These are phyloP conservation scores for Paraleonurus japonicus DNA, from an alignment of 257 asterid species.

Conservation along the genomic window DNA sequence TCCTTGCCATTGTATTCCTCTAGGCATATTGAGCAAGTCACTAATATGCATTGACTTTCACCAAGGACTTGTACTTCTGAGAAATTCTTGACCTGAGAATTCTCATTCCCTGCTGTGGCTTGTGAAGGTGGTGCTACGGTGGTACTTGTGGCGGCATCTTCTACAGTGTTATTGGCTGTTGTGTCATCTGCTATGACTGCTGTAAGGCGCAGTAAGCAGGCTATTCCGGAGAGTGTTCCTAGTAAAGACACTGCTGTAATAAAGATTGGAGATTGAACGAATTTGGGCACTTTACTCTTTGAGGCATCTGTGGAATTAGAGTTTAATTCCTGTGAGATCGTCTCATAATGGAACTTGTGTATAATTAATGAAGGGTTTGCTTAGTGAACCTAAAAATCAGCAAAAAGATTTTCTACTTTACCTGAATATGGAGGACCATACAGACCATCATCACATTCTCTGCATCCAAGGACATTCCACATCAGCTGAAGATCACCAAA, in stretches of 20 bases:
- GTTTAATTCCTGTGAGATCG: not conserved
- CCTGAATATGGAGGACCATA: slow-evolving; percentile 10
- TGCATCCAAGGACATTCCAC: slow-evolving; percentile 33
- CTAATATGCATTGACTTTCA: slow-evolving; percentile 18
- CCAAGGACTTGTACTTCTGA: slow-evolving; percentile 18
- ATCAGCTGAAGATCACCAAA: slow-evolving; percentile 23
- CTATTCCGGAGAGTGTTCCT: slow-evolving; percentile 21
- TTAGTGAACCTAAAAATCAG: no score
- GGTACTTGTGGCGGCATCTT: slow-evolving; percentile 12
- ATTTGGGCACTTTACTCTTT: slow-evolving; percentile 26
- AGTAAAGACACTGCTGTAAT: slow-evolving; percentile 26
- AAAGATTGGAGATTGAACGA: slow-evolving; percentile 25
- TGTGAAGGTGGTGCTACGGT: not conserved
- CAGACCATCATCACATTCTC: slow-evolving; percentile 19
- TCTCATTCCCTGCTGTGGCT: not conserved
- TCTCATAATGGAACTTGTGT: not conserved
- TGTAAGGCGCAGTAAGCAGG: slow-evolving; percentile 17
- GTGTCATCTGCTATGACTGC: not conserved
- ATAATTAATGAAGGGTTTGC: no score
- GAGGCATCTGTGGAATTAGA: slow-evolving; percentile 19
- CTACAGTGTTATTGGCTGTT: not conserved
- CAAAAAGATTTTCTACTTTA: no score
- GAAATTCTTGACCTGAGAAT: slow-evolving; percentile 21
- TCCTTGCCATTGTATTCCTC: slow-evolving; percentile 32
- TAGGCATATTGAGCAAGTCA: slow-evolving; percentile 38